A percentile compares a stretch with the other conserved stretches of the same genome.
These are phyloP conservation scores for Alternaria brassicicola DNA, from an alignment of 2,329 filamentous ascomycete genomes.

Conservation along the genomic window DNA sequence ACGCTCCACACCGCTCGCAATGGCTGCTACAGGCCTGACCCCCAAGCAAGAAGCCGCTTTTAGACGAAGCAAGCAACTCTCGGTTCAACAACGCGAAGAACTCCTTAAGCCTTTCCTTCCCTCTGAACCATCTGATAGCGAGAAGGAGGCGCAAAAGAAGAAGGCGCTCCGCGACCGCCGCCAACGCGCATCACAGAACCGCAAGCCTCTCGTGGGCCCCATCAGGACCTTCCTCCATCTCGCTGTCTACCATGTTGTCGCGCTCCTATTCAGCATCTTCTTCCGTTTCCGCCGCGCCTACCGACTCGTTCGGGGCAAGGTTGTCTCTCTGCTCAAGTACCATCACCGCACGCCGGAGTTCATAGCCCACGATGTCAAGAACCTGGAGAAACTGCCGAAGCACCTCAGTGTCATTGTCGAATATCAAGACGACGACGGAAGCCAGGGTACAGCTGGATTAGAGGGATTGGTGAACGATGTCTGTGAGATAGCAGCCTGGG, in stretches of 20 bases:
- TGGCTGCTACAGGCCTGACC: conserved; percentile 43
- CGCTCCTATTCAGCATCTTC: conserved; percentile 86
- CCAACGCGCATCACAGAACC: conserved; percentile 13
- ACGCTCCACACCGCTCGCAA: conserved; percentile 24
- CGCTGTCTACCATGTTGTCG: conserved; percentile 71
- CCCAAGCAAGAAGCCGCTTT: conserved; percentile 43
- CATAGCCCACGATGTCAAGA: conserved; percentile 83
- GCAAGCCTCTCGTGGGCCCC: conserved; percentile 58
- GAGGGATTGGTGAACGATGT: conserved; percentile 88
- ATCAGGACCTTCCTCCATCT: conserved; percentile 68
- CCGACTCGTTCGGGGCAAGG: conserved; percentile 76
- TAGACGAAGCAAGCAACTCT: conserved; percentile 48
- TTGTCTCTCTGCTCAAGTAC: conserved; percentile 85
- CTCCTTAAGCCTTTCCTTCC: conserved; percentile 61
- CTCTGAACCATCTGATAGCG: conserved; percentile 43
- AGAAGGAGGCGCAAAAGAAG: conserved; percentile 16
- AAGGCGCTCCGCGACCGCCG: conserved; percentile 23
- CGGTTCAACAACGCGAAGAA: conserved; percentile 56
- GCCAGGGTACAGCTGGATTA: conserved; percentile 71
- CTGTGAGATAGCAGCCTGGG: conserved; percentile 92
- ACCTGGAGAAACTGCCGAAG: conserved; percentile 74
- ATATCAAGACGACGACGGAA: conserved; percentile 67
- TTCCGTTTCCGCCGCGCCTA: conserved; percentile 81
- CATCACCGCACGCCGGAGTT: conserved; percentile 95
- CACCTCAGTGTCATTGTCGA: conserved; percentile 88